Evolutionary conservation across 805 yeast species (phyloP), one percentile per base, ranked within the genome.

Genomic region (Candida sakaeoensis): DNA sequence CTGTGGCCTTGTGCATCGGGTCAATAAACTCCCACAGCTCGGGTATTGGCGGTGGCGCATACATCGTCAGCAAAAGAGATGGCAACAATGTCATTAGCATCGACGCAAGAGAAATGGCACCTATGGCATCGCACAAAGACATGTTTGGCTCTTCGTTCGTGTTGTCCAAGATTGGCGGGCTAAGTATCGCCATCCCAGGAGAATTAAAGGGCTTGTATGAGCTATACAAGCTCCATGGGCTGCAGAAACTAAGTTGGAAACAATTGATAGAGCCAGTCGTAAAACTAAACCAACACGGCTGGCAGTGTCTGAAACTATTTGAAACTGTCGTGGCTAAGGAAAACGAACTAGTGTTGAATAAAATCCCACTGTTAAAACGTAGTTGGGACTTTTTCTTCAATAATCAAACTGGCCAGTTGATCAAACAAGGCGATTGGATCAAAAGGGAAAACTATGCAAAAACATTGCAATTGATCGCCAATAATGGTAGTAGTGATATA

Each of bases 41-140:
- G 1, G 96, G 97, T 0, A 81, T 91, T 31, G 96, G 97, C 6
- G 98, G 98, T 4, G 98, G 99, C 8, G 87, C 85, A 0, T 88
- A 77, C 51, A 82, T 85, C 32, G 74, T 63, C 9, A 58, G 65
- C 44, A 48, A 54, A 12, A 39, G 70, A 9, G 70, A 72, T 6
- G 27, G 17, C 16, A 70, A 72, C 16, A 70, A 72, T 1, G 75
- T 82, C 1, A 47, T 82, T 2, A 70, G 82, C 21, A 77, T 90
- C 30, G 95, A 91, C 61, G 95, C 93, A 22, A 70, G 99, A 46
- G 99, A 91, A 57, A 77, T 75, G 67, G 96, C 97, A 0, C 97
- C 98, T 0, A 60, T 55, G 2, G 52, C 37, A 1, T 77, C 93
- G 3, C 64, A 66, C 50, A 75, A 76, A 46, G 68, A 80, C 47